These are phyloP conservation scores for Brassica carinata DNA, from an alignment of 345 rosid species.

Conservation along the genomic window DNA sequence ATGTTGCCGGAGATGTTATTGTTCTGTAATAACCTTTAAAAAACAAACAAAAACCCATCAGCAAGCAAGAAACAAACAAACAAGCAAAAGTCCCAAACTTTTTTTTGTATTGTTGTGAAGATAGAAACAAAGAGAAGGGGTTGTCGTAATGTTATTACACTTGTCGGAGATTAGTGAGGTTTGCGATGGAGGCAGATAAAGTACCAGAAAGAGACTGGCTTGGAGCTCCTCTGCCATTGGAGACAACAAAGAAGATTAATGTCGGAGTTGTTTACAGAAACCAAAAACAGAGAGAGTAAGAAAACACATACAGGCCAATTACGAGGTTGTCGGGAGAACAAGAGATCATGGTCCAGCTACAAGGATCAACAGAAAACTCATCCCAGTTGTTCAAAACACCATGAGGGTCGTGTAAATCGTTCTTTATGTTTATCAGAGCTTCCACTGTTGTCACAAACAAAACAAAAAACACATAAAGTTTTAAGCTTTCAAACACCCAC, in stretches of 20 bases:
- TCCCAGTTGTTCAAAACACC: constrained; percentile 96
- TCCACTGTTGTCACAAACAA: constrained; percentile 52
- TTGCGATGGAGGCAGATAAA: constrained; percentile 66
- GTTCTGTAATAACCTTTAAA: constrained; percentile 82
- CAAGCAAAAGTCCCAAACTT: not conserved
- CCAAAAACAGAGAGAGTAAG: not conserved
- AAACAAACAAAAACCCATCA: constrained; percentile 2
- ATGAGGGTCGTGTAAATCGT: constrained; percentile 67
- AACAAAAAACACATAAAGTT: not conserved
- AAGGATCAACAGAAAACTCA: constrained; percentile 91
- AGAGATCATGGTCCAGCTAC: constrained; percentile 96
- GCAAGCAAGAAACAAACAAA: constrained; percentile 2
- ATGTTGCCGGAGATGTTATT: constrained; percentile 85
- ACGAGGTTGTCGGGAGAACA: constrained; percentile 85
- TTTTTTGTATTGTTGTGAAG: not conserved
- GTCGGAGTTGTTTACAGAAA: constrained; percentile 21
- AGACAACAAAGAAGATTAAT: constrained; percentile 11
- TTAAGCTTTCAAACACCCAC: not conserved
- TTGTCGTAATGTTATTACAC: constrained; percentile 53
- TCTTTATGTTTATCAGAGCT: constrained; percentile 67
- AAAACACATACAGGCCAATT: constrained; percentile 62
- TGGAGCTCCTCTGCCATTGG: constrained; percentile 73
- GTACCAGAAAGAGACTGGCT: constrained; percentile 91
- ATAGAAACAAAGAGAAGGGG: constrained; percentile 7
- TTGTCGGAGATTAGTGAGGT: constrained; percentile 90